Conservation (phyloP, 768 basidiomycete species). For the Lentinus tigrinus region DNA sequence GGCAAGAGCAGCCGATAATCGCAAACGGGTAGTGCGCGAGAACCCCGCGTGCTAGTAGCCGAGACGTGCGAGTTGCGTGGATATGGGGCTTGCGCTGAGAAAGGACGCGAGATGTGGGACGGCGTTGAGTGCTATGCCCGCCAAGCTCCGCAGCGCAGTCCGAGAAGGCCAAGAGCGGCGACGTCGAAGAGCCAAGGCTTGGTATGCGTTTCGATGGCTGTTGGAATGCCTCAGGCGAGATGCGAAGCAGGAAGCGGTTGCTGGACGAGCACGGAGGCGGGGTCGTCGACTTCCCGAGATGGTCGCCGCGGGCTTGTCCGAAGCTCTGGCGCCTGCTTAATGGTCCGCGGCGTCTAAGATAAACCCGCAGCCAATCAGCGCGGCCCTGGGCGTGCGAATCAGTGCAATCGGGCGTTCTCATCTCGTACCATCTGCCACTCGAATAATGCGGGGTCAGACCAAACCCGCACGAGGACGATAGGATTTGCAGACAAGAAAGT, state of each 20-base stretch:
- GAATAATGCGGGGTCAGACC: background rate
- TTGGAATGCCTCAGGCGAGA: too few relatives aligned
- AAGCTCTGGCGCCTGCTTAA: background rate
- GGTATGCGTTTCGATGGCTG: background rate
- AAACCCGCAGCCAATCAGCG: slow-evolving; percentile 10
- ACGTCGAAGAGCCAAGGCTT: background rate
- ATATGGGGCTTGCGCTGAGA: background rate
- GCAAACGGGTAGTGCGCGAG: background rate
- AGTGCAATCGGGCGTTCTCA: background rate
- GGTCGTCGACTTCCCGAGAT: background rate
- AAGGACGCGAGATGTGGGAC: background rate
- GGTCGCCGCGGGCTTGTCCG: background rate
- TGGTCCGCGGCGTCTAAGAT: slow-evolving; percentile 11
- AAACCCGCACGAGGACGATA: too few relatives aligned
- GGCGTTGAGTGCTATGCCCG: background rate
- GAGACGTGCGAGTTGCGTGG: background rate
- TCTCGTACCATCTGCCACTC: slow-evolving; percentile 6
- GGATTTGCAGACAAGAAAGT: too few relatives aligned
- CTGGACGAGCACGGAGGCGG: background rate
- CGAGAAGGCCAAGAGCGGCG: background rate
- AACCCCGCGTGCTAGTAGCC: background rate
- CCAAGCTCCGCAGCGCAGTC: background rate
- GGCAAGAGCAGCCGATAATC: background rate
- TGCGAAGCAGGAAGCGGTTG: too few relatives aligned
- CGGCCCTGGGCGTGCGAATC: background rate